A percentile compares a stretch with the other conserved stretches of the same genome.
Conservation (phyloP, 768 basidiomycete species). For the Leccinum barrowsii region DNA sequence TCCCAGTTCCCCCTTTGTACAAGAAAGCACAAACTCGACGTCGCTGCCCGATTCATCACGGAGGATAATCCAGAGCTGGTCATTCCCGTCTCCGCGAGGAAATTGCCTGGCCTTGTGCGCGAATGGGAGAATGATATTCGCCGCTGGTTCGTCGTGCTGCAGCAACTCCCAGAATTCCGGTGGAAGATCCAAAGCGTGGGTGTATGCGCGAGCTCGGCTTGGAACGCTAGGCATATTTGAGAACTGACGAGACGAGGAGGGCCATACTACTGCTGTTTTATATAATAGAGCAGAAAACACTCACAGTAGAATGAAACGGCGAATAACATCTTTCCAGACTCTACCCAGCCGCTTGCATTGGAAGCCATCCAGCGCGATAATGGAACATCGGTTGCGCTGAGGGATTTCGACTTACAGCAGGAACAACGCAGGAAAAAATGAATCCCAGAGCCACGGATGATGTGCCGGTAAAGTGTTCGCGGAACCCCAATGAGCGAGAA, state of each 20-base stretch:
- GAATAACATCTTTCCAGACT: background rate
- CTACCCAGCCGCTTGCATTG: background rate
- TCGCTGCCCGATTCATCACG: conserved; percentile 9
- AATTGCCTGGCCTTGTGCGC: conserved; percentile 28
- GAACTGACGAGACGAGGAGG: conserved; percentile 17
- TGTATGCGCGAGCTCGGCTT: conserved; percentile 2
- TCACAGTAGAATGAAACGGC: background rate
- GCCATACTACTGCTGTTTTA: conserved; percentile 5
- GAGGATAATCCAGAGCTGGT: conserved; percentile 33
- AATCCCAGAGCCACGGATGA: conserved; percentile 11
- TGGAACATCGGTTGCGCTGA: conserved; percentile 5
- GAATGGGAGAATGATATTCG: conserved; percentile 42
- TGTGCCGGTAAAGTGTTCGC: background rate
- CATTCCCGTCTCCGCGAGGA: background rate
- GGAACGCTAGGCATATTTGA: conserved; percentile 18
- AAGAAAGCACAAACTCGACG: conserved; percentile 49
- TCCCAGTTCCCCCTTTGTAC: conserved; percentile 52
- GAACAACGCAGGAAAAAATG: background rate
- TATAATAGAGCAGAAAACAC: background rate
- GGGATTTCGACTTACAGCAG: background rate
- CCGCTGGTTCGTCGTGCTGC: conserved; percentile 27
- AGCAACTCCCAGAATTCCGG: conserved; percentile 30
- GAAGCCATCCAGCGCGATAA: conserved; percentile 20
- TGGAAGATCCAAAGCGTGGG: conserved; percentile 16
- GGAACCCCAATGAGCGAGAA: background rate